Conservation (phyloP, 2,329 filamentous ascomycete species). For the Beauveria scarabaeidicola region DNA sequence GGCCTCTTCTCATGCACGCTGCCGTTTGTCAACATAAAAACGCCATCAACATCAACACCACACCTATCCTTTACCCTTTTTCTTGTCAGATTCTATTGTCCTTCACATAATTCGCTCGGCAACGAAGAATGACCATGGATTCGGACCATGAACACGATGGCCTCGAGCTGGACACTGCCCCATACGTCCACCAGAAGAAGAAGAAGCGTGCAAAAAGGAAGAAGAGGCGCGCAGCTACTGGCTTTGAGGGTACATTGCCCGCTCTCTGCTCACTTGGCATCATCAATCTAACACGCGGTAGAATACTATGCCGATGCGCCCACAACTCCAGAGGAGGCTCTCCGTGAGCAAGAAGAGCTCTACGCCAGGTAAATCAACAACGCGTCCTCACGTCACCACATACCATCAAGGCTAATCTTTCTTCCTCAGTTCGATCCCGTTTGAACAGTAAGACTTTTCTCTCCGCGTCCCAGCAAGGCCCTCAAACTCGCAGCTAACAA, state of each 20-base stretch:
- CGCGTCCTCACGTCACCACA: not conserved
- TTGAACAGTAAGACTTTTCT: not conserved
- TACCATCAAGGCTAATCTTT: not conserved
- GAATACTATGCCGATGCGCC: constrained; percentile 75
- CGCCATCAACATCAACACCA: not conserved
- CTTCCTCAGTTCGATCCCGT: not conserved
- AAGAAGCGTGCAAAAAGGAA: not conserved
- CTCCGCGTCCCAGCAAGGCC: too few relatives aligned
- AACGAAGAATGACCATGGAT: not conserved
- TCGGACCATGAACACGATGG: not conserved
- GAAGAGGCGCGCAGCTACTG: not conserved
- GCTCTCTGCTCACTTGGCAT: not conserved
- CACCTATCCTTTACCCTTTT: not conserved
- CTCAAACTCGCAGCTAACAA: not conserved
- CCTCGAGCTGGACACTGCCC: not conserved
- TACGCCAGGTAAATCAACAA: constrained; percentile 52
- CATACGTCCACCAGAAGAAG: not conserved
- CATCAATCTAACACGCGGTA: constrained; percentile 15
- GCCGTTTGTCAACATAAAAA: not conserved
- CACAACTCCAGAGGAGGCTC: constrained; percentile 59
- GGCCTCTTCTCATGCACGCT: not conserved
- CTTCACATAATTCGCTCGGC: not conserved
- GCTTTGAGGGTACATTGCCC: constrained; percentile 5
- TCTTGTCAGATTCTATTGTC: too few relatives aligned
- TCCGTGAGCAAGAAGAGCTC: constrained; percentile 53